Evolutionary conservation across 306 rosid genomes (phyloP).

Genomic region (Trichosanthes cucumerina): DNA sequence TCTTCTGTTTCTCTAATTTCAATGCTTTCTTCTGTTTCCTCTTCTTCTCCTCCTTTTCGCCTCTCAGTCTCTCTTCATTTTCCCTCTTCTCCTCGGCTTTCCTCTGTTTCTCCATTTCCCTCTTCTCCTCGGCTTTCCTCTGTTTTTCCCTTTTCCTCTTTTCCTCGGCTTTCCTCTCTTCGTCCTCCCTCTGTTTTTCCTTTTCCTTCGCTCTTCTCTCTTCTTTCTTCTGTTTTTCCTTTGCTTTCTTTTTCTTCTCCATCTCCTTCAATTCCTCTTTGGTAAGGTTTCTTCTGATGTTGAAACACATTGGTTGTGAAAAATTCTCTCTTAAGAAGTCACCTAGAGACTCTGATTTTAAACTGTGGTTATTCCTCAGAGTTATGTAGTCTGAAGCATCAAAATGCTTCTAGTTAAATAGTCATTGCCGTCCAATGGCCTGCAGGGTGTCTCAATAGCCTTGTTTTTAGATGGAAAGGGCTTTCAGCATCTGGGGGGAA

Average conservation of each 20-base stretch:
- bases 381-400: not conserved
- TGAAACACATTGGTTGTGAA: constrained; percentile 33
- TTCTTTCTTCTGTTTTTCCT: constrained; percentile 6
- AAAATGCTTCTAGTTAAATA: not conserved
- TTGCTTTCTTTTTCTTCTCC: constrained; percentile 24
- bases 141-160: constrained; percentile 2
- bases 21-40: constrained; percentile 10
- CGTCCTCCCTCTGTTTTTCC: constrained; percentile 14
- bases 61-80: constrained; percentile 10
- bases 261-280: constrained; percentile 37
- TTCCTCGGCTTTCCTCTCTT: not conserved
- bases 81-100: not conserved
- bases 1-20: constrained; percentile 16
- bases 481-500: not conserved
- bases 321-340: not conserved
- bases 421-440: constrained; percentile 27
- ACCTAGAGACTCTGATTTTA: not conserved
- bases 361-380: not conserved
- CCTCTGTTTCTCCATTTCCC: constrained; percentile 9
- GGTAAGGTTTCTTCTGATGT: constrained; percentile 22
- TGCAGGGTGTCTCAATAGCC: not conserved
- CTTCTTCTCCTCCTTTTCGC: constrained; percentile 7
- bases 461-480: not conserved
- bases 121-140: constrained; percentile 3
- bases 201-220: not conserved